phyloP scores from a whole-genome alignment of 306 rosid genomes.

The Geum urbanum region DNA sequence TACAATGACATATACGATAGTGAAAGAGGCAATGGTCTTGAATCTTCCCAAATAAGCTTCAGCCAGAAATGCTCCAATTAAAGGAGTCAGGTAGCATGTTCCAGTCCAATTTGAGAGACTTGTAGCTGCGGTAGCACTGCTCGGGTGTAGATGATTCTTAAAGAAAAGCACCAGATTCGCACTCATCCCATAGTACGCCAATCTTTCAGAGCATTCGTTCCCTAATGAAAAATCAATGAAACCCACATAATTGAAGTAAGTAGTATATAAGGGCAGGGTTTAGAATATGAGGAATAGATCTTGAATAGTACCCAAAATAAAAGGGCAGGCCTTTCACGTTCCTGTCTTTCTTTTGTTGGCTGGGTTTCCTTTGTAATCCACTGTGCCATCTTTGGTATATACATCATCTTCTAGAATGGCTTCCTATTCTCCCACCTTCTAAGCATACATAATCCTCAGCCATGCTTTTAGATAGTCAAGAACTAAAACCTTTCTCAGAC shows the following conservation, averaged over 20 bases:
- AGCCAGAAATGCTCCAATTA: conserved; percentile 18
- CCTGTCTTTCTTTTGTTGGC: conserved; percentile 15
- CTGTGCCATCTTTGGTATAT: conserved; percentile 20
- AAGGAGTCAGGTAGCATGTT: conserved; percentile 17
- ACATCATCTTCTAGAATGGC: conserved; percentile 9
- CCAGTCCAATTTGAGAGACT: conserved; percentile 20
- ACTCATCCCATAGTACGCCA: conserved; percentile 21
- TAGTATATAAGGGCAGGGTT: background rate
- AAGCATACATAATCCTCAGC: conserved; percentile 6
- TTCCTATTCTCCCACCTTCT: background rate
- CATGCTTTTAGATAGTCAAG: background rate
- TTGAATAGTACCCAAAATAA: conserved; percentile 12
- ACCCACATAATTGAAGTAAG: background rate
- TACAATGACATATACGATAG: conserved; percentile 18
- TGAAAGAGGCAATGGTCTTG: conserved; percentile 16
- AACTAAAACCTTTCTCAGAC: background rate
- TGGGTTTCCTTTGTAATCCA: conserved; percentile 7
- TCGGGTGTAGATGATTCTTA: conserved; percentile 12
- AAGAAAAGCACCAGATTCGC: conserved; percentile 18
- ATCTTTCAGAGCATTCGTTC: conserved; percentile 18
- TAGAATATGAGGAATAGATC: background rate
- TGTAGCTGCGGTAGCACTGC: conserved; percentile 18
- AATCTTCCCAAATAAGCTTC: conserved; percentile 22
- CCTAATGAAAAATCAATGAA: conserved; percentile 10
- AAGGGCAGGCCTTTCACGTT: conserved; percentile 17